phyloP scores from a whole-genome alignment of 208 protist species.

The Sergeia podlipaevii region DNA sequence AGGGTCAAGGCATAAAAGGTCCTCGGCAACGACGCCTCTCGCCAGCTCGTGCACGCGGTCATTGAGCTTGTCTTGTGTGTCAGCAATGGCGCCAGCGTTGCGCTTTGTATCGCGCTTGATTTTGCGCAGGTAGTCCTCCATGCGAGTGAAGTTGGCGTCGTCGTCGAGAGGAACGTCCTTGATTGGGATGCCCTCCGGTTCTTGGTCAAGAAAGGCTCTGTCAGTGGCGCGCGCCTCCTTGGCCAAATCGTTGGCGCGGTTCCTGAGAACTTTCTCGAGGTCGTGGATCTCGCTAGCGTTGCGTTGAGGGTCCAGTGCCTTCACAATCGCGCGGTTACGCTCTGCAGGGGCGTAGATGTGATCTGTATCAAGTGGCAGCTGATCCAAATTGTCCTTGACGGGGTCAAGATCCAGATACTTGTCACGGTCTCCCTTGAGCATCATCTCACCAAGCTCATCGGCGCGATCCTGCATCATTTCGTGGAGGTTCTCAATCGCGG shows the following conservation, averaged over 20 bases:
- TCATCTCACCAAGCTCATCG: constrained; percentile 49
- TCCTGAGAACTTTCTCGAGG: constrained; percentile 63
- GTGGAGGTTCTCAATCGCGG: constrained; percentile 60
- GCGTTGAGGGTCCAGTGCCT: constrained; percentile 32
- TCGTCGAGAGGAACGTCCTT: constrained; percentile 45
- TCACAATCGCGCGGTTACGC: constrained; percentile 60
- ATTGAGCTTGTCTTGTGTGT: constrained; percentile 74
- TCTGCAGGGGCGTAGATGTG: constrained; percentile 51
- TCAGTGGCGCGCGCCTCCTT: constrained; percentile 41
- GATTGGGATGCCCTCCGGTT: constrained; percentile 72
- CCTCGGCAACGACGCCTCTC: constrained; percentile 43
- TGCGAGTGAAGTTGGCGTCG: constrained; percentile 46
- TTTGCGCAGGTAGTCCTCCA: constrained; percentile 61
- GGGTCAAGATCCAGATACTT: constrained; percentile 64
- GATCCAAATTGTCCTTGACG: constrained; percentile 43
- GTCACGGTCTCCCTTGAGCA: constrained; percentile 60
- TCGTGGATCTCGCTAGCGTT: constrained; percentile 49
- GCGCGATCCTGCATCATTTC: constrained; percentile 72
- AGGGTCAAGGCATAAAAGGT: constrained; percentile 41
- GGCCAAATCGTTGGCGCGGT: constrained; percentile 66
- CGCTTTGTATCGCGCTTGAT: constrained; percentile 57
- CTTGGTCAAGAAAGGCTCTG: constrained; percentile 53
- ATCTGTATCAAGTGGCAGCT: constrained; percentile 65
- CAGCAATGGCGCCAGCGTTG: constrained; percentile 48
- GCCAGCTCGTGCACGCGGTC: constrained; percentile 70